A percentile compares a stretch with the other conserved stretches of the same genome.
Evolutionary conservation across 2,329 filamentous ascomycete genomes (phyloP).

Genomic region (Sporothrix phasma): DNA sequence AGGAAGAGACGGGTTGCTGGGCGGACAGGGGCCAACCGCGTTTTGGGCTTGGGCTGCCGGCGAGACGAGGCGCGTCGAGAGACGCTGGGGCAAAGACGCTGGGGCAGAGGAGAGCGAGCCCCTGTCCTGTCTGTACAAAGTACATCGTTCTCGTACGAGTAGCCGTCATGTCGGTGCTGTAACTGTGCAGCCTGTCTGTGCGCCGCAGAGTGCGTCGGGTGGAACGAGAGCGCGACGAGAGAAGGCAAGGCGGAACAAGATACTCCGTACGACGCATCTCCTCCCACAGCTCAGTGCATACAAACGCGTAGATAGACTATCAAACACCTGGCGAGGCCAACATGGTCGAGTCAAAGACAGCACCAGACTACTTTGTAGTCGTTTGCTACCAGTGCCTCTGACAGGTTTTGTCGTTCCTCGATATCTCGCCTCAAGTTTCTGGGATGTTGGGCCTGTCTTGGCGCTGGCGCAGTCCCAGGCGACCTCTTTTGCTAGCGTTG

Average conservation of each 20-base stretch:
- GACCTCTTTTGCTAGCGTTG: neutral
- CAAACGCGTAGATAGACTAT: no score
- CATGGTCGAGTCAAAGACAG: no score
- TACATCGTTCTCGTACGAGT: no score
- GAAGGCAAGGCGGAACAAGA: no score
- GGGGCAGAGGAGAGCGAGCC: no score
- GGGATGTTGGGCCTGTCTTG: neutral
- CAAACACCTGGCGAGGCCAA: no score
- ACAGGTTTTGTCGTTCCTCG: no score
- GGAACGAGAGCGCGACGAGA: neutral
- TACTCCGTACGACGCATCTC: no score
- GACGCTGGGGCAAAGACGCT: neutral
- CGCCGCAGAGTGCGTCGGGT: neutral
- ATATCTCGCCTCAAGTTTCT: neutral
- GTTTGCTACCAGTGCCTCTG: no score
- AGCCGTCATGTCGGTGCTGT: no score
- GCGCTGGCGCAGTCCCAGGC: neutral
- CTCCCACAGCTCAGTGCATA: no score
- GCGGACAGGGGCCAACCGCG: slow-evolving; percentile 8
- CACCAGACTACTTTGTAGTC: no score
- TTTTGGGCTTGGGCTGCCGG: slow-evolving; percentile 10
- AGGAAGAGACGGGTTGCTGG: neutral
- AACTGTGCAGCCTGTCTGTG: neutral
- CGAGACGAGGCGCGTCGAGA: slow-evolving; percentile 6
- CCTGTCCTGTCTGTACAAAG: neutral